Evolutionary conservation across 805 yeast genomes (phyloP).

Genomic region (Candida vaughaniae): DNA sequence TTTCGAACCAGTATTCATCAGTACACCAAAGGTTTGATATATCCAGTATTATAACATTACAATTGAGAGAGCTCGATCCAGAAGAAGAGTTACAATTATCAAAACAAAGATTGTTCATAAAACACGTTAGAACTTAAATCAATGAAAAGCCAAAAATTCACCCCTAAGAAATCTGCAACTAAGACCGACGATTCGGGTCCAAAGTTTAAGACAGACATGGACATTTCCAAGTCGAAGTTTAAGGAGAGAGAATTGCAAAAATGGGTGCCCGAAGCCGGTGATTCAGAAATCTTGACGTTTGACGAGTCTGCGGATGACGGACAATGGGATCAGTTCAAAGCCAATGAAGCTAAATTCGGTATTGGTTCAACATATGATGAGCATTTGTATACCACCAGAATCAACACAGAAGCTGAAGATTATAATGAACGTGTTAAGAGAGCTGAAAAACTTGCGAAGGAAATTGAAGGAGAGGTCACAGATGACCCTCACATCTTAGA

Average conservation of each 20-base stretch:
- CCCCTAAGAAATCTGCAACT: neutral
- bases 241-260: slow-evolving; percentile 73
- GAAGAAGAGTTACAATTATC: too few relatives aligned
- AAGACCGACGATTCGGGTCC: slow-evolving; percentile 9
- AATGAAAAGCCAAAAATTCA: slow-evolving; percentile 9
- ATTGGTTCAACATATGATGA: slow-evolving; percentile 83
- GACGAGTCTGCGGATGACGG: slow-evolving; percentile 28
- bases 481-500: slow-evolving; percentile 85
- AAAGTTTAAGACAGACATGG: slow-evolving; percentile 78
- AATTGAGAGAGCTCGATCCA: too few relatives aligned
- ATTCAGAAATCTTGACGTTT: slow-evolving; percentile 21
- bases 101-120: too few relatives aligned
- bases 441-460: slow-evolving; percentile 80
- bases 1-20: too few relatives aligned
- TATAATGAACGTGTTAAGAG: slow-evolving; percentile 59
- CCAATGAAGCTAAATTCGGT: slow-evolving; percentile 87
- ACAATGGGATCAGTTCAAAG: slow-evolving; percentile 92
- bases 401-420: slow-evolving; percentile 70
- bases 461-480: slow-evolving; percentile 69
- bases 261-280: slow-evolving; percentile 65
- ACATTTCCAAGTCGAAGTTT: slow-evolving; percentile 57
- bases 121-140: too few relatives aligned
- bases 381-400: slow-evolving; percentile 77
- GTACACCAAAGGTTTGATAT: too few relatives aligned
- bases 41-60: too few relatives aligned